These are phyloP conservation scores for Globisporangium alternatum DNA, from an alignment of 352 stramenopile species.

Conservation along the genomic window DNA sequence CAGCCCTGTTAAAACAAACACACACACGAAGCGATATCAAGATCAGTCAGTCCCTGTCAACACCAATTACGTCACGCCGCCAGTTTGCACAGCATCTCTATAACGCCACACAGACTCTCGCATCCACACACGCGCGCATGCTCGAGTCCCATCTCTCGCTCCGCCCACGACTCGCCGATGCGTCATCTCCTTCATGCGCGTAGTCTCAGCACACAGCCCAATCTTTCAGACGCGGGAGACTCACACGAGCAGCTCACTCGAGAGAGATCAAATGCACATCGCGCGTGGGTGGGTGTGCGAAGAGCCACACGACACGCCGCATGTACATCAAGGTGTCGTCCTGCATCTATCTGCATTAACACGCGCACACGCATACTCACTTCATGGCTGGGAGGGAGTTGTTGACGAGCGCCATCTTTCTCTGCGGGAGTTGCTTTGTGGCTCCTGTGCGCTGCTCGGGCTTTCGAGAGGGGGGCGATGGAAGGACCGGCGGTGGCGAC, in stretches of 20 bases:
- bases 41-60: not conserved
- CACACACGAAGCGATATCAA: constrained; percentile 1
- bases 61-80: not conserved
- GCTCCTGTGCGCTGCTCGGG: constrained; percentile 12
- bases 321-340: not conserved
- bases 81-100: not conserved
- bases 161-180: too few species aligned
- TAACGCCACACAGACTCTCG: not conserved
- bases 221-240: too few species aligned
- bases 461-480: constrained; percentile 11
- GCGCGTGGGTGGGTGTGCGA: too few species aligned
- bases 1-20: constrained; percentile 35
- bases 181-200: too few species aligned
- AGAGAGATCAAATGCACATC: too few species aligned
- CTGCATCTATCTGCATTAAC: not conserved
- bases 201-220: too few species aligned
- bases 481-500: not conserved
- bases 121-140: not conserved
- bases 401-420: constrained; percentile 56
- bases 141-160: not conserved
- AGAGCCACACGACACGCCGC: not conserved
- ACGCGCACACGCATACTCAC: constrained; percentile 24
- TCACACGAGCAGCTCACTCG: too few species aligned
- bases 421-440: constrained; percentile 15
- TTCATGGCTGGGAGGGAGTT: constrained; percentile 49